phyloP scores from a whole-genome alignment of 2,329 filamentous ascomycete genomes.

The Fusarium tuaranense region DNA sequence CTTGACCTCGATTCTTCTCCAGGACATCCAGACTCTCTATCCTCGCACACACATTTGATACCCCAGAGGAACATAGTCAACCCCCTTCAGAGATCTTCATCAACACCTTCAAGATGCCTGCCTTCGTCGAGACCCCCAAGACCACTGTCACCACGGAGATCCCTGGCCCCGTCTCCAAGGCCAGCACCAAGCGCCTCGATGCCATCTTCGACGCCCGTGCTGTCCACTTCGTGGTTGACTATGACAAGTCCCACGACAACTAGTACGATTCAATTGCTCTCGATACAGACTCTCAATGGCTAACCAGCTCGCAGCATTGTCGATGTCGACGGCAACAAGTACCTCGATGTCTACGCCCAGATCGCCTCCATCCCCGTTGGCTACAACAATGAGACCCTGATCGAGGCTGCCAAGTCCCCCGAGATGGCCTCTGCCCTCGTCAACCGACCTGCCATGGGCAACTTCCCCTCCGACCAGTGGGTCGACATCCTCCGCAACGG shows the following conservation, averaged over 20 bases:
- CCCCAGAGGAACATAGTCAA: constrained; percentile 19
- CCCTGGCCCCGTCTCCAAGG: constrained; percentile 55
- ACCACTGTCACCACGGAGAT: constrained; percentile 53
- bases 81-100: constrained; percentile 11
- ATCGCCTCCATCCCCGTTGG: constrained; percentile 87
- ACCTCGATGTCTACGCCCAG: constrained; percentile 74
- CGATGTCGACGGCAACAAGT: constrained; percentile 62
- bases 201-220: constrained; percentile 64
- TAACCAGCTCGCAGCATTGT: constrained; percentile 50
- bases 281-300: not conserved
- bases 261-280: constrained; percentile 48
- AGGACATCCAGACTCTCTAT: constrained; percentile 33
- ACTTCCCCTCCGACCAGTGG: constrained; percentile 85
- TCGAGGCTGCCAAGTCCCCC: constrained; percentile 72
- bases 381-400: constrained; percentile 81
- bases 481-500: constrained; percentile 77
- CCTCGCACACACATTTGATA: constrained; percentile 25
- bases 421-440: constrained; percentile 81
- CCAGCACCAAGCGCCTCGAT: constrained; percentile 56
- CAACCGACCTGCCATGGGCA: constrained; percentile 83
- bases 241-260: constrained; percentile 64
- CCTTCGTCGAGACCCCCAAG: constrained; percentile 49
- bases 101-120: constrained; percentile 46
- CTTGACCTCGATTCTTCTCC: constrained; percentile 23
- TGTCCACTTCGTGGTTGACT: constrained; percentile 65